Conservation (phyloP, 257 asterid genomes). For the Parsonsia alboflavescens region DNA sequence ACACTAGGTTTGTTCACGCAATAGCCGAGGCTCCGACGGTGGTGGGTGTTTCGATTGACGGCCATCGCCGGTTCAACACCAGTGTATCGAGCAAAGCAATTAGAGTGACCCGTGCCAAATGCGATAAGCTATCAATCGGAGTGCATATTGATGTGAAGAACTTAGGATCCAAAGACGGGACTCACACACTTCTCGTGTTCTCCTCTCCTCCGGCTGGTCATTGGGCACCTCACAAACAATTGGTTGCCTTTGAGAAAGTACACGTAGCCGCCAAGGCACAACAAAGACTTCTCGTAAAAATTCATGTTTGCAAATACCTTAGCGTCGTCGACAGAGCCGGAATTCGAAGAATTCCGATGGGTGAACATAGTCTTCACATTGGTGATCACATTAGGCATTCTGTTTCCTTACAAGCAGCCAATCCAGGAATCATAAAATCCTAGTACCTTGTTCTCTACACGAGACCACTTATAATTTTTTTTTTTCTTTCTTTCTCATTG, state of each 20-base stretch:
- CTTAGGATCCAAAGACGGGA: constrained; percentile 47
- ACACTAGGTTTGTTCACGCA: constrained; percentile 54
- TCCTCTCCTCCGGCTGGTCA: constrained; percentile 51
- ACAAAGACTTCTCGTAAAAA: constrained; percentile 30
- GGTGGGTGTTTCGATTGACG: constrained; percentile 46
- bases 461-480: no score
- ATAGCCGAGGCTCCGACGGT: constrained; percentile 47
- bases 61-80: constrained; percentile 45
- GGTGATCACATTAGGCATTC: constrained; percentile 54
- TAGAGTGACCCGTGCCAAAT: constrained; percentile 57
- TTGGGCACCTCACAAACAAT: constrained; percentile 57
- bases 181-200: constrained; percentile 62
- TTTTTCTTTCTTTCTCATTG: no score
- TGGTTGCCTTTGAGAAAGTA: constrained; percentile 61
- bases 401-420: constrained; percentile 27
- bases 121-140: constrained; percentile 36
- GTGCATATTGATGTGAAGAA: constrained; percentile 52
- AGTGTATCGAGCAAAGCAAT: constrained; percentile 36
- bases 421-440: constrained; percentile 9
- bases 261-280: constrained; percentile 33
- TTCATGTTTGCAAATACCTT: constrained; percentile 65
- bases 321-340: constrained; percentile 81
- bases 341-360: constrained; percentile 67
- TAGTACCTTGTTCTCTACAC: background rate
- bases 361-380: constrained; percentile 58